Base-by-base conservation (phyloP, 345 rosid species). In the Eucalyptus paniculata region DNA sequence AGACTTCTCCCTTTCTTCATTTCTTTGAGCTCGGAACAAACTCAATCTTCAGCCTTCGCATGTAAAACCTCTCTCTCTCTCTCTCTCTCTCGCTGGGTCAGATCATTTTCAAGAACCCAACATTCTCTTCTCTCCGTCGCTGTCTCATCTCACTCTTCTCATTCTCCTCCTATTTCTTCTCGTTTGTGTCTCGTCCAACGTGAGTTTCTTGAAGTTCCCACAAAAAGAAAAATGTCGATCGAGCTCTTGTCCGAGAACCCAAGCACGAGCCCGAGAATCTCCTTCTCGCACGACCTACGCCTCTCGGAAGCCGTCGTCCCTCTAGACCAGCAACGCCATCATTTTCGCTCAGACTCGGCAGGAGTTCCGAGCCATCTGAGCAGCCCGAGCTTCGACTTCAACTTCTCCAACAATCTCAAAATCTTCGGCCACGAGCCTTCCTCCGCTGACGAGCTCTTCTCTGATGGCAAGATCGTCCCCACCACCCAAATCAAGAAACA, bases 381-480 rank as follows among this genome's bases (percentile, higher is more conserved):
- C 50, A 30, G 47, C 89, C 53, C 89, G 51, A 85, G 83, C 87
- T 56, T 88, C 89, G 91, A 90, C 54, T 90, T 90, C 91, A 69
- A 87, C 51, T 87, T 88, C 90, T 65, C 88, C 88, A 86, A 45
- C 62, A 72, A 72, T 44, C 49, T 34, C 32, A 15, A 80, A 34
- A 72, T 44, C 54, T 50, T 86, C 86, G 58, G 40, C 18, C 91
- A 81, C 28, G 90, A 89, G 87, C 72, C 88, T 83, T 69, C 88
- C 26, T 87, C 88, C 9, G 90, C 92, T 10, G 90, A 88, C n/a
- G 89, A 92, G 77, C 91, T 89, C 80, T 92, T 92, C 91, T 88
- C 91, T 5, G 62, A 89, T 44, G 92, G 92, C 47, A 89, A 90
- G 83, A 88, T 90, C 54, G 60, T 89, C 90, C 88, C 90, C 67